A percentile compares a stretch with the other conserved stretches of the same genome.
Evolutionary conservation across 257 asterid genomes (phyloP).

Genomic region (Petunia secreta): DNA sequence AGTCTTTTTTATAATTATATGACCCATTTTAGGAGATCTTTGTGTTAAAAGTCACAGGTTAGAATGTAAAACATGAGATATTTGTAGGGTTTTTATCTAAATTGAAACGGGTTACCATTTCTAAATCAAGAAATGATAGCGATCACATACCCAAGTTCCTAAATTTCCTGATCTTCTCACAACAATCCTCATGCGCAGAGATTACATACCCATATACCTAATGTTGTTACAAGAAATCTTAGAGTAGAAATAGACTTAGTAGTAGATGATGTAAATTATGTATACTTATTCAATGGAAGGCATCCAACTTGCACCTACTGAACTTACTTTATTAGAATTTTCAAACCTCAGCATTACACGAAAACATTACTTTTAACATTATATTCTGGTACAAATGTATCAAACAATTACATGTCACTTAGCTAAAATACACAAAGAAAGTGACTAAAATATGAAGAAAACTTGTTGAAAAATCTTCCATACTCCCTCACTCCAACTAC

Average conservation of each 20-base stretch:
- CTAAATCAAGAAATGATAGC: too few relatives aligned
- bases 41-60: too few relatives aligned
- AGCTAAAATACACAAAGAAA: background rate
- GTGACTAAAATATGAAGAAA: conserved; percentile 20
- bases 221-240: conserved; percentile 4
- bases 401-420: background rate
- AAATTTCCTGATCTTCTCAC: too few relatives aligned
- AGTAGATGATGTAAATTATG: background rate
- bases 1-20: too few relatives aligned
- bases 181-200: background rate
- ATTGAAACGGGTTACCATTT: too few relatives aligned
- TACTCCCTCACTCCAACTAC: background rate
- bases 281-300: conserved; percentile 33
- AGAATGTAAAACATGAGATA: too few relatives aligned
- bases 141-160: too few relatives aligned
- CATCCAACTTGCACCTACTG: conserved; percentile 83
- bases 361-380: conserved; percentile 36
- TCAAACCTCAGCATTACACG: conserved; percentile 54
- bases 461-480: conserved; percentile 3
- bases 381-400: conserved; percentile 14
- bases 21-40: too few relatives aligned
- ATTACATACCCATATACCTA: background rate
- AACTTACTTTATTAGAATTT: conserved; percentile 34
- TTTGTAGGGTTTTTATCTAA: too few relatives aligned
- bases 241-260: background rate